Conservation (phyloP, 140 eudicot genomes). For the Ambrosia hybrid region DNA sequence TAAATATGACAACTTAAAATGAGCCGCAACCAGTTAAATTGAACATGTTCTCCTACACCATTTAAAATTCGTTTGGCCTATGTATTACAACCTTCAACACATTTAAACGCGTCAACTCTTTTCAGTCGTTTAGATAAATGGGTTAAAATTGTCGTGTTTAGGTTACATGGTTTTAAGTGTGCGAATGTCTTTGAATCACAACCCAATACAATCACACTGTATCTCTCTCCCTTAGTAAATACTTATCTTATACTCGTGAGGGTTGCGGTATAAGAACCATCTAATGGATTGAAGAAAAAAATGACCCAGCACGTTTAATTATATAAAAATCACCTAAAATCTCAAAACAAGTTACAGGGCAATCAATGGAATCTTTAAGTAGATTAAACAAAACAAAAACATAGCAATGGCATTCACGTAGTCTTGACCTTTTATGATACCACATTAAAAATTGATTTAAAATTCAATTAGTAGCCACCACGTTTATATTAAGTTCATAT, state of each 20-base stretch:
- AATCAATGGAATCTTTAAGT: neutral
- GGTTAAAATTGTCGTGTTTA: neutral
- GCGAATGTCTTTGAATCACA: no score
- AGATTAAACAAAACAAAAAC: slow-evolving; percentile 1
- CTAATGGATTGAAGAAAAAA: no score
- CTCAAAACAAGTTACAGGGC: neutral
- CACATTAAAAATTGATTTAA: neutral
- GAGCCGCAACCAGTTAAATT: neutral
- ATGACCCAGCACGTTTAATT: no score
- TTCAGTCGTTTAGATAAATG: no score
- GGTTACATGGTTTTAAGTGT: no score
- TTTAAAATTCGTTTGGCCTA: no score
- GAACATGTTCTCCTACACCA: neutral
- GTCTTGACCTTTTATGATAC: neutral
- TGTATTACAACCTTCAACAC: neutral
- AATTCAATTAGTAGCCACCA: slow-evolving; percentile 41
- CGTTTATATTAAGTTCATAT: slow-evolving; percentile 36
- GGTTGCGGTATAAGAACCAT: no score
- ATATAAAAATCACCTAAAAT: neutral
- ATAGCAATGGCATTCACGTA: neutral
- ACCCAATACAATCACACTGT: neutral
- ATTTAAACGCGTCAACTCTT: no score
- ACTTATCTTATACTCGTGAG: neutral
- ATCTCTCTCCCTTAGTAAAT: neutral
- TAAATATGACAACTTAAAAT: no score